A percentile compares a stretch with the other conserved stretches of the same genome.
Evolutionary conservation across 2,329 filamentous ascomycete species (phyloP).

Genomic region (Byssochlamys sp.): DNA sequence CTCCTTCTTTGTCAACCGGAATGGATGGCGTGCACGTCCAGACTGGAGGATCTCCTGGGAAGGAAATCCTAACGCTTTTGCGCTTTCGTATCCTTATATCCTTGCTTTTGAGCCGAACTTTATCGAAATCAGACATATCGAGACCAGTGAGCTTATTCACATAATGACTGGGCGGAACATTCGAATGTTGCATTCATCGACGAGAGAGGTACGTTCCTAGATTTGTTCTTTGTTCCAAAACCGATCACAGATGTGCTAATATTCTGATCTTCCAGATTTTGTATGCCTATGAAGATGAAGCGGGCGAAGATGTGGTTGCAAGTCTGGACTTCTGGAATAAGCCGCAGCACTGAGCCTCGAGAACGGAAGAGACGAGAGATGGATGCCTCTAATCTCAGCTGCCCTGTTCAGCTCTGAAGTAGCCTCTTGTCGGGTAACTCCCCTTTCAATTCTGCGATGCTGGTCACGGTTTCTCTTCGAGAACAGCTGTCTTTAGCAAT

Average conservation of each 20-base stretch:
- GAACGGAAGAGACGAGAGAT: slow-evolving; percentile 7
- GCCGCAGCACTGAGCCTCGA: slow-evolving; percentile 15
- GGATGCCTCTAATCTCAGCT: slow-evolving; percentile 2
- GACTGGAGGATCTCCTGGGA: slow-evolving; percentile 99
- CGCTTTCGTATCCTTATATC: slow-evolving; percentile 92
- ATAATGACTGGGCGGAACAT: slow-evolving; percentile 96
- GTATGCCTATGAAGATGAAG: slow-evolving; percentile 94
- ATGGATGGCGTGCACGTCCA: slow-evolving; percentile 88
- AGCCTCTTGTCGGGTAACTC: not conserved
- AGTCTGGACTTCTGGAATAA: slow-evolving; percentile 93
- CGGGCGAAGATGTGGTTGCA: slow-evolving; percentile 84
- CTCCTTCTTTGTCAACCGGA: slow-evolving; percentile 97
- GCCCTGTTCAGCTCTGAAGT: not conserved
- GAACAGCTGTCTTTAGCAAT: not conserved
- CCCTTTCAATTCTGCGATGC: not conserved
- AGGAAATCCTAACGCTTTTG: slow-evolving; percentile 81
- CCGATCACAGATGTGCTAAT: slow-evolving; percentile 14
- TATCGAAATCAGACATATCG: slow-evolving; percentile 90
- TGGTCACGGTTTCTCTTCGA: not conserved
- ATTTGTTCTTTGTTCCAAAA: not conserved
- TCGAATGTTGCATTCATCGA: slow-evolving; percentile 92
- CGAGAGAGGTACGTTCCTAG: slow-evolving; percentile 66
- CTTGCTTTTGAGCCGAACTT: slow-evolving; percentile 95
- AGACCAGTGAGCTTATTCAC: slow-evolving; percentile 80
- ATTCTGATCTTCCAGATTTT: slow-evolving; percentile 57